These are phyloP conservation scores for Candida michaelii DNA, from an alignment of 805 yeast genomes.

Conservation along the genomic window DNA sequence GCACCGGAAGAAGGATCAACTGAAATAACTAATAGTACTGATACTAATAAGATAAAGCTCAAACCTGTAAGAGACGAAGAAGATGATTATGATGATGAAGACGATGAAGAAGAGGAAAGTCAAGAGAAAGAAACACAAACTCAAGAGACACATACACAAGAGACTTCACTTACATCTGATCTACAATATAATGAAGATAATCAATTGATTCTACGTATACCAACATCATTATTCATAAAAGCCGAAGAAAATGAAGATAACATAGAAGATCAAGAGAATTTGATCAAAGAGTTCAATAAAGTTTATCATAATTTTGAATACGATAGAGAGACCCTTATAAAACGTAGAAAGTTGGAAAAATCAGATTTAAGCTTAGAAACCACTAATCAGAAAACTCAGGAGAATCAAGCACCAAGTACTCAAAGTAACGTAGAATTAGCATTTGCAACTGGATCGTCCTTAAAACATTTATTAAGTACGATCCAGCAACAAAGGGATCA, in stretches of 20 bases:
- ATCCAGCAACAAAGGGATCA: constrained; percentile 81
- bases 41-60: neutral
- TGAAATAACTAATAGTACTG: neutral
- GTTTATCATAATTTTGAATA: constrained; percentile 76
- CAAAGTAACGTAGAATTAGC: constrained; percentile 35
- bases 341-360: constrained; percentile 74
- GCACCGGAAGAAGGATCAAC: constrained; percentile 16
- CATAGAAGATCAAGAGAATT: constrained; percentile 40
- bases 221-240: constrained; percentile 26
- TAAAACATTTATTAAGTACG: constrained; percentile 75
- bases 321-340: constrained; percentile 71
- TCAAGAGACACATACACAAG: no score
- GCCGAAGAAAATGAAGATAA: constrained; percentile 13
- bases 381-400: constrained; percentile 11
- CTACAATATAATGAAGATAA: constrained; percentile 25
- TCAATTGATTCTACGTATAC: constrained; percentile 33
- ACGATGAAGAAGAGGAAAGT: constrained; percentile 21
- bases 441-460: constrained; percentile 35
- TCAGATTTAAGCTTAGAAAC: constrained; percentile 67
- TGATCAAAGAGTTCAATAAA: constrained; percentile 65
- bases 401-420: neutral
- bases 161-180: constrained; percentile 2
- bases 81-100: constrained; percentile 35
- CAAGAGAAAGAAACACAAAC: constrained; percentile 13
- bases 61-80: constrained; percentile 33